Base-by-base conservation (phyloP, 192 early-diverging fungal genomes). In the Coemansia sp. region DNA sequence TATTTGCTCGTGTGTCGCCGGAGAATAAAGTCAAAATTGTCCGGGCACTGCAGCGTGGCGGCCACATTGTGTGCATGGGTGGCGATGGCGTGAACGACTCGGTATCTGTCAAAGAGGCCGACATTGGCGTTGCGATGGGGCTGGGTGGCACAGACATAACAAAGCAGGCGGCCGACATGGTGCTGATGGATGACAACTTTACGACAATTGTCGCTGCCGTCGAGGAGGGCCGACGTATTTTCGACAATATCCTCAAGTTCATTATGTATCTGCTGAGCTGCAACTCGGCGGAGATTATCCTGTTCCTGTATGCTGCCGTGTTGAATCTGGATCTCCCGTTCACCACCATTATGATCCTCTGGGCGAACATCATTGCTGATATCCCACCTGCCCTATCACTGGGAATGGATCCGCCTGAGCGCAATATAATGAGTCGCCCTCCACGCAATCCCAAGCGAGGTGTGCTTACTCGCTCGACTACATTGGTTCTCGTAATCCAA, bases 11-110 rank as follows among this genome's bases (percentile, higher is more conserved):
- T 49, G 94, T 96, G 56, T 84, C 84, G 62, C 96, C 96, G 0
- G 94, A 98, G 64, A 98, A 95, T 84, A 98, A 98, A 82, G 82
- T 98, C 50, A 93, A 92, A 73, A 94, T 98, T 53, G 94, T 98
- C 28, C 85, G 85, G 16, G 95, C 96, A 3, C 79, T 98, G 26
- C 94, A 98, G 73, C 84, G 83, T 31, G 77, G 84, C 41, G 86
- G 86, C 8, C 83, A 90, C 59, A 82, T 86, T n/a, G 89, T 89
- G 50, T 91, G 89, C 14, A 95, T 96, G 93, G 95, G 93, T 16
- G 96, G 96, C 66, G 96, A 98, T 73, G 96, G 96, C 64, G 95
- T 97, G 47, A 93, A 93, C 67, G 96, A 98, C 76, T 93, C 94
- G 0, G 95, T 95, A 27, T 93, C 95, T 21, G 94, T 98, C 69